Evolutionary conservation across 2,329 filamentous ascomycete species (phyloP).

Genomic region (Pseudocercospora ulei): DNA sequence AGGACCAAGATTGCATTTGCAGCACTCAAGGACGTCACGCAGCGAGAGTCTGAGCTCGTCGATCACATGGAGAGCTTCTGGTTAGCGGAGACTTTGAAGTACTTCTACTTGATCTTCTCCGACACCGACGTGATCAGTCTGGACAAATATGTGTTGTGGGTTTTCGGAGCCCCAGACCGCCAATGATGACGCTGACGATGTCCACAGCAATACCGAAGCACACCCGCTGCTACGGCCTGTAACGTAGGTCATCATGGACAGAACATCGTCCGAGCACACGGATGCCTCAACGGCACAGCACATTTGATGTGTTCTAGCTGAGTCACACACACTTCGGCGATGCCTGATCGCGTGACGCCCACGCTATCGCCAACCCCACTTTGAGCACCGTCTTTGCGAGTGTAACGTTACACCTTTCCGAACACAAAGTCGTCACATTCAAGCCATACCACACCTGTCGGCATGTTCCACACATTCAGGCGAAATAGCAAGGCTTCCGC

Average conservation of each 20-base stretch:
- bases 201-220: constrained; percentile 38
- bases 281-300: background rate
- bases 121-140: constrained; percentile 51
- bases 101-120: constrained; percentile 55
- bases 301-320: background rate
- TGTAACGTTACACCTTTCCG: background rate
- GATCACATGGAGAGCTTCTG: constrained; percentile 71
- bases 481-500: constrained; percentile 19
- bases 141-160: constrained; percentile 44
- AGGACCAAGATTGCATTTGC: constrained; percentile 55
- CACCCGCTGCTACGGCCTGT: constrained; percentile 31
- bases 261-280: too few species aligned
- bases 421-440: too few species aligned
- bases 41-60: constrained; percentile 33
- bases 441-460: background rate
- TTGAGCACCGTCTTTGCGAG: background rate
- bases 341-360: constrained; percentile 2
- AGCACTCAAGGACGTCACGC: constrained; percentile 57
- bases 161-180: background rate
- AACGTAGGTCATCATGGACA: background rate
- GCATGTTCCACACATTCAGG: constrained; percentile 20
- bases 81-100: constrained; percentile 57
- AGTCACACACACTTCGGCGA: background rate
- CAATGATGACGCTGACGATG: constrained; percentile 1
- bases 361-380: background rate